Evolutionary conservation across 306 rosid species (phyloP), one percentile per base, ranked within the genome.

Genomic region (Vigna hirtella): DNA sequence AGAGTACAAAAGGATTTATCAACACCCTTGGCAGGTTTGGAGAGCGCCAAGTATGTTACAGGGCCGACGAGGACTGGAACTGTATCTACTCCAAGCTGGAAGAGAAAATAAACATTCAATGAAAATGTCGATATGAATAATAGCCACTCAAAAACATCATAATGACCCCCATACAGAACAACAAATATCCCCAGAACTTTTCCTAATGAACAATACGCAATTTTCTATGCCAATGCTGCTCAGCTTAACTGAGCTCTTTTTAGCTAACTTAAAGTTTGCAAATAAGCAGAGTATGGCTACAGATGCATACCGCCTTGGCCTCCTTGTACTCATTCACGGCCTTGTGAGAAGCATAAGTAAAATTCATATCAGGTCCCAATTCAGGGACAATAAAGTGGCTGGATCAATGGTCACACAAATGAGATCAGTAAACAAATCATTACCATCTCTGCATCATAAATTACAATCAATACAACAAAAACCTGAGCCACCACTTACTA

Each of bases 371-470:
- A 43, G 97, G 98, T 52, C 98, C 97, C 89, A 93, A 82, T 66
- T 93, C 98, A 0, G 98, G 98, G 82, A 93, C 97, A 81, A 93
- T 93, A 87, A 85, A 93, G 83, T 93, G 98, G 93, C 98, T 93
- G 88, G 9, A 85, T 55, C 82, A n/a, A 61, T n/a, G 32, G 76
- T 80, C 45, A 59, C 53, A 75, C 18, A 56, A 52, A 68, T 17
- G 34, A 50, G 38, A 5, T 83, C 53, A 81, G 62, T 36, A 82
- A 86, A 12, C 57, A 52, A n/a, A 67, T 22, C 24, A 77, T 24
- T 3, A 72, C 59, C 18, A 32, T 61, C 67, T 87, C 95, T 81
- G 85, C 16, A 22, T 79, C 47, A 42, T 2, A 42, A 42, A 9
- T 42, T 42, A 42, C 47, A 42, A 42, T 42, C 62, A 45, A 20